Evolutionary conservation across 2,329 filamentous ascomycete species (phyloP).

Genomic region (Dactylellina drechsleri): DNA sequence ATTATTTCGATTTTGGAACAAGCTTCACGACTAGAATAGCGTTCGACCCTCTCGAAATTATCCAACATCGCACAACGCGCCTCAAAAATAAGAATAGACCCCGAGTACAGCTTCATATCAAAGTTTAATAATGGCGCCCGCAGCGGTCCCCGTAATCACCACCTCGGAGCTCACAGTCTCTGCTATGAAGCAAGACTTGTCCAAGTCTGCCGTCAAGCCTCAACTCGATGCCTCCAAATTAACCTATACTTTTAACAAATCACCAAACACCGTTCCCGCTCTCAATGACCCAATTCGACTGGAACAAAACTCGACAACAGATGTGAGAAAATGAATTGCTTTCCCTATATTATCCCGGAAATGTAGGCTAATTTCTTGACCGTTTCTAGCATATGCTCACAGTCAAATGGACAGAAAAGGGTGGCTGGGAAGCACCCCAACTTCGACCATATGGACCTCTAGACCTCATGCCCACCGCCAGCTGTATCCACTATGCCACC

Average conservation of each 20-base stretch:
- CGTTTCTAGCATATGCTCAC: slow-evolving; percentile 85
- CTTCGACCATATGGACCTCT: slow-evolving; percentile 81
- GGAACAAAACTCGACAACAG: slow-evolving; percentile 42
- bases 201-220: slow-evolving; percentile 17
- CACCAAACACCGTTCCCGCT: slow-evolving; percentile 67
- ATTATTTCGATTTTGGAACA: background rate
- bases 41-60: background rate
- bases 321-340: slow-evolving; percentile 34
- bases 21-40: background rate
- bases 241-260: slow-evolving; percentile 67
- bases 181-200: slow-evolving; percentile 38
- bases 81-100: background rate
- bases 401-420: slow-evolving; percentile 71
- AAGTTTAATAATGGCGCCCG: slow-evolving; percentile 40
- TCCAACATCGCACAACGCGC: slow-evolving; percentile 39
- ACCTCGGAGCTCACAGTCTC: slow-evolving; percentile 36
- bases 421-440: slow-evolving; percentile 78
- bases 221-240: slow-evolving; percentile 69
- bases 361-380: slow-evolving; percentile 8
- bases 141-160: slow-evolving; percentile 41
- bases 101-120: slow-evolving; percentile 1
- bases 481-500: slow-evolving; percentile 85
- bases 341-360: background rate
- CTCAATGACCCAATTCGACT: slow-evolving; percentile 62
- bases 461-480: slow-evolving; percentile 81